Base-by-base conservation (phyloP, 1,284 basidiomycete genomes). In the Ustilago xerochloae region DNA sequence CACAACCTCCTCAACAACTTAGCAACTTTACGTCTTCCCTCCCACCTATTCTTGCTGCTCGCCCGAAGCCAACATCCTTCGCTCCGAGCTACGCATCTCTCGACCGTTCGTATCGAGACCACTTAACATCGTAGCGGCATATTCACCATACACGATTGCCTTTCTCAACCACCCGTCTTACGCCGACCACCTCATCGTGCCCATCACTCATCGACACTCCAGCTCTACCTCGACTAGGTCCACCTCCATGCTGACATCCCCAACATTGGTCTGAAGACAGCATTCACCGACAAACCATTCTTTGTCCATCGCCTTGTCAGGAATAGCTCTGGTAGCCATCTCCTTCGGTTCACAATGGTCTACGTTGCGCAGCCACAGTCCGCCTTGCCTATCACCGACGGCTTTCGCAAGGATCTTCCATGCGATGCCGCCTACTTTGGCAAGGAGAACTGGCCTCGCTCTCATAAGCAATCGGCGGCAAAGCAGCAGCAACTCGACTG, bases 361-460 rank as follows among this genome's bases (percentile, higher is more conserved):
- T 70, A 72, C 51, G 29, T 64, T 26, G 57, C 67, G 8, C 61
- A 60, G 18, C 62, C 62, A 20, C 49, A 43, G 7, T 49, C 62
- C 48, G 62, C 61, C 9, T 39, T 62, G 13, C 50, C 54, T 4
- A 33, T 58, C 16, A 18, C 59, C 18, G 38, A 58, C 22, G 54
- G 30, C 39, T 61, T 68, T 46, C 45, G 24, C 49, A 63, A 68
- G 55, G 46, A 58, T 15, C 18, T 60, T 2, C 36, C 57, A 20
- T 45, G 61, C 33, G 49, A 47, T 13, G 49, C 7, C 39, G 56
- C 38, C 49, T 70, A 64, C 57, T 56, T 61, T 39, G 62, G 61
- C 52, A 70, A 70, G 53, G 57, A 70, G 28, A 70, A 70, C n/a
- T 70, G 67, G 67, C 62, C 67, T 35, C 51, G 67, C 18, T 50